Evolutionary conservation across 257 asterid genomes (phyloP), one percentile per base, ranked within the genome.

Genomic region (Solanum etuberosum): DNA sequence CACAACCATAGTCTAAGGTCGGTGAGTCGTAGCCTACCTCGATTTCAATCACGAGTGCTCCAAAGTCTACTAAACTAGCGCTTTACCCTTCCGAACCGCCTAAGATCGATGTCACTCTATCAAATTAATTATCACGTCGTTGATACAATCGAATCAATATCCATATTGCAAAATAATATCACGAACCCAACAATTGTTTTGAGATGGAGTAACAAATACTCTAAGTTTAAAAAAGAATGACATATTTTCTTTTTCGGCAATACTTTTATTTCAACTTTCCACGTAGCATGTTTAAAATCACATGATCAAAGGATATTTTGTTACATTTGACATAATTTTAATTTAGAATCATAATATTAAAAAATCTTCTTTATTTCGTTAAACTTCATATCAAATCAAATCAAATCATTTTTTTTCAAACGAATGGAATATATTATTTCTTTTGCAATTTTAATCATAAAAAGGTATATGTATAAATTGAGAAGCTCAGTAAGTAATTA

Each of bases 151-250:
- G 1, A 57, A 57, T 20, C 25, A 57, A 7, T 57, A 57, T 23
- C 25, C 65, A 57, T 57, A 20, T 57, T 20, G 2, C 65, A 57
- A 57, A 57, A 21, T 57, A 57, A 57, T 57, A 57, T 57, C 65
- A 57, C 5, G 0, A 57, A 20, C 25, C 65, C 65, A 57, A 57
- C 25, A 57, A 57, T 57, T 57, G 5, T 12, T 57, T 57, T 57
- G 65, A 57, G 65, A 20, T 57, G 65, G 65, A 57, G 25, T 57
- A 57, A 57, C 65, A 57, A 57, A 57, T 57, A 7, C 25, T 57
- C 65, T 0, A 1, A 20, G 25, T 57, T 57, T 0, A 1, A 20
- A 20, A 20, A 1, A 18, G 3, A 16, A 54, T 0, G 1, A 20
- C 12, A 57, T 0, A 18, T 57, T 57, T 20, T 57, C 1, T 18